phyloP scores from a whole-genome alignment of 2,329 filamentous ascomycete genomes.

The Ascochyta viciae-villosae region DNA sequence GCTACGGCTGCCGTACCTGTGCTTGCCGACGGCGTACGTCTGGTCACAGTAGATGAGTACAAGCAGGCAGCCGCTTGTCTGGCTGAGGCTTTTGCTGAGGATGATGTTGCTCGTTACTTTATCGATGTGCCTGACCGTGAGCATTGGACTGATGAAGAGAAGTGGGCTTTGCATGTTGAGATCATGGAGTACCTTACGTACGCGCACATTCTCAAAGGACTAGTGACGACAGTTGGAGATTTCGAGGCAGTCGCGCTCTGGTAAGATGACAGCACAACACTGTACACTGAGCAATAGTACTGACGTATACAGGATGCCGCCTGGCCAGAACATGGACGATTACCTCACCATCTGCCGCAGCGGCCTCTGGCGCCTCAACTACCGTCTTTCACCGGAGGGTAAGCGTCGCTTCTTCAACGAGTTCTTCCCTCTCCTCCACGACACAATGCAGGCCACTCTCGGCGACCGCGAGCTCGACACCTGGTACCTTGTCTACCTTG shows the following conservation, averaged over 20 bases:
- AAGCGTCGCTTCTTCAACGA: constrained; percentile 77
- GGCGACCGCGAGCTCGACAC: constrained; percentile 70
- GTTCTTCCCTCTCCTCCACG: constrained; percentile 75
- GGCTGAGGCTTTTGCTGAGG: constrained; percentile 77
- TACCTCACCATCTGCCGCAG: constrained; percentile 74
- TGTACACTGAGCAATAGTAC: neutral
- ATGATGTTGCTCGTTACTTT: constrained; percentile 77
- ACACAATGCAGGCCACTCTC: constrained; percentile 73
- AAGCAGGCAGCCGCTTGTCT: constrained; percentile 74
- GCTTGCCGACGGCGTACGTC: constrained; percentile 62
- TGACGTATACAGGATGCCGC: constrained; percentile 68
- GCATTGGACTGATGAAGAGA: constrained; percentile 68
- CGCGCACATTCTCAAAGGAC: constrained; percentile 75
- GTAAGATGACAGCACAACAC: constrained; percentile 59
- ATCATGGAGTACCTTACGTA: constrained; percentile 81
- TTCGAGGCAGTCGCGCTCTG: constrained; percentile 82
- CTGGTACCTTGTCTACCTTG: constrained; percentile 86
- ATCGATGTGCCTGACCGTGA: constrained; percentile 73
- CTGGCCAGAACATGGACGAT: constrained; percentile 75
- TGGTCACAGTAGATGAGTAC: constrained; percentile 71
- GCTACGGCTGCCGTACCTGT: constrained; percentile 28
- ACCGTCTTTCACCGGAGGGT: constrained; percentile 75
- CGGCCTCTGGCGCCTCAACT: constrained; percentile 80
- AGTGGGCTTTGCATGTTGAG: constrained; percentile 78
- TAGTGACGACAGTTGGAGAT: constrained; percentile 77